Percentiles rank a stretch among this genome's conserved stretches.
These are phyloP conservation scores for Trichophyton mentagrophytes DNA, from an alignment of 2,329 filamentous ascomycete species.

Conservation along the genomic window DNA sequence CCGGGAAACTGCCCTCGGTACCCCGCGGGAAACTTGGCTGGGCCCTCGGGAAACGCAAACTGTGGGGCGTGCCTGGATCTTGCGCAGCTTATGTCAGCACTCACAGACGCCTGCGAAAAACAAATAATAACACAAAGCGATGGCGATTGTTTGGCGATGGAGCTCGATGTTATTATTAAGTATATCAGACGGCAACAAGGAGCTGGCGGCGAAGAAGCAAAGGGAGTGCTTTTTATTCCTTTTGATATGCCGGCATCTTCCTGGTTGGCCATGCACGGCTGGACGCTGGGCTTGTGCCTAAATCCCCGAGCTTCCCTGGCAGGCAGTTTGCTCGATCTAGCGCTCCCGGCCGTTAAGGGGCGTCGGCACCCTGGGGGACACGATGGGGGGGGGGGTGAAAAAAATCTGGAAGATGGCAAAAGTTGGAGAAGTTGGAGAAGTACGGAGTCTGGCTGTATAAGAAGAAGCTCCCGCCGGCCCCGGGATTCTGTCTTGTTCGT, in stretches of 20 bases:
- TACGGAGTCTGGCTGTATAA: no score
- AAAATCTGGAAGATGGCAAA: not conserved
- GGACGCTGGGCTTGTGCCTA: not conserved
- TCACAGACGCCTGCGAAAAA: no score
- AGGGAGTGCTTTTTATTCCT: not conserved
- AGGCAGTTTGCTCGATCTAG: not conserved
- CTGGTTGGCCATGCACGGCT: not conserved
- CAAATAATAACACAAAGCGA: no score
- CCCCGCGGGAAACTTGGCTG: not conserved
- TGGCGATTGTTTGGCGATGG: not conserved
- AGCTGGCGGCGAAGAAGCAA: not conserved
- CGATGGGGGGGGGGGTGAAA: not conserved
- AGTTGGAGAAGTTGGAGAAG: constrained; percentile 2
- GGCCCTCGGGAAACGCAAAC: not conserved
- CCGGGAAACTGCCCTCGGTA: not conserved
- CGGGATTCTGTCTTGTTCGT: not conserved
- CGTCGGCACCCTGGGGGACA: not conserved
- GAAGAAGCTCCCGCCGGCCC: not conserved
- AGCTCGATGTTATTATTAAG: not conserved
- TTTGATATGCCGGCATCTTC: not conserved
- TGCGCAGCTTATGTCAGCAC: not conserved
- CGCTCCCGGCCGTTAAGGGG: not conserved
- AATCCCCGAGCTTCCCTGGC: constrained; percentile 1
- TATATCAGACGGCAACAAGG: not conserved
- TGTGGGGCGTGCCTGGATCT: constrained; percentile 1